A percentile compares a stretch with the other conserved stretches of the same genome.
These are phyloP conservation scores for Megacollybia marginata DNA, from an alignment of 768 basidiomycete species.

Conservation along the genomic window DNA sequence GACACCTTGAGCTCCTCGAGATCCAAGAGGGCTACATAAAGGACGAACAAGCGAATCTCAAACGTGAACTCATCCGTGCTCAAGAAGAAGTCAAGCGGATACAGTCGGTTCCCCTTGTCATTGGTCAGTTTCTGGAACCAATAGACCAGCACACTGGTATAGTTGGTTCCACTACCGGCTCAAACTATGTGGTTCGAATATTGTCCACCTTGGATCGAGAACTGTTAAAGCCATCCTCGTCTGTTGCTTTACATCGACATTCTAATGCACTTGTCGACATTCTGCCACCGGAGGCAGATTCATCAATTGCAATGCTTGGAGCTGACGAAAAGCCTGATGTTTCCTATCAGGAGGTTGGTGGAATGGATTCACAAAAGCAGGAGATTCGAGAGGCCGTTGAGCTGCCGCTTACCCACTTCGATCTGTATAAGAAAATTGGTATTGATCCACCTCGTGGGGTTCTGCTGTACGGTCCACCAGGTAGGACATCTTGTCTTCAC, in stretches of 20 bases:
- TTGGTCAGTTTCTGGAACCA: constrained; percentile 98
- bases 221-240: constrained; percentile 92
- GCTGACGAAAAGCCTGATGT: constrained; percentile 95
- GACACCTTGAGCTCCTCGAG: constrained; percentile 92
- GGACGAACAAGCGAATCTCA: constrained; percentile 96
- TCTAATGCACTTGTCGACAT: constrained; percentile 98
- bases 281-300: constrained; percentile 96
- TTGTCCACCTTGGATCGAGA: constrained; percentile 96
- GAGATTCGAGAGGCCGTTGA: constrained; percentile 99
- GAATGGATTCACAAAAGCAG: constrained; percentile 97
- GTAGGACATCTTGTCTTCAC: constrained; percentile 29
- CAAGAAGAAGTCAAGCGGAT: constrained; percentile 99
- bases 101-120: constrained; percentile 96
- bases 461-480: constrained; percentile 93
- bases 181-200: constrained; percentile 97
- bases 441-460: constrained; percentile 99
- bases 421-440: constrained; percentile 98
- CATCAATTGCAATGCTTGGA: constrained; percentile 90
- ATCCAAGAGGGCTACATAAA: constrained; percentile 97
- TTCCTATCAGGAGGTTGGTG: constrained; percentile 89
- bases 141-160: constrained; percentile 97
- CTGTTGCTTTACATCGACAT: constrained; percentile 97
- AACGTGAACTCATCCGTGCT: constrained; percentile 95
- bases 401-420: constrained; percentile 92
- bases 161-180: constrained; percentile 95